phyloP scores from a whole-genome alignment of 169 alveolate genomes.

The Eimeria zaria region DNA sequence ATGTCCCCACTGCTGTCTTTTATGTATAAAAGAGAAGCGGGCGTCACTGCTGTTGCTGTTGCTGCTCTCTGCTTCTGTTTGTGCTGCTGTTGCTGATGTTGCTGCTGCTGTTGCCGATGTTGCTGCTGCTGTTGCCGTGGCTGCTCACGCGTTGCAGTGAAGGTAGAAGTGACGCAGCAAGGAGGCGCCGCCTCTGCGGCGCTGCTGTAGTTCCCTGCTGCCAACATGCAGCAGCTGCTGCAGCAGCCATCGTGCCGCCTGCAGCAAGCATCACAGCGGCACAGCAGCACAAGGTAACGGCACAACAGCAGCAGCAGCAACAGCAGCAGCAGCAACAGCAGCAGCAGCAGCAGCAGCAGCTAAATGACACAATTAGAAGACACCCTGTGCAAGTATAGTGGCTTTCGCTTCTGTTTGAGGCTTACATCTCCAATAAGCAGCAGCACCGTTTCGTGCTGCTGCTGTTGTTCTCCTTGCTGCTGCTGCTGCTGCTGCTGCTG shows the following conservation, averaged over 20 bases:
- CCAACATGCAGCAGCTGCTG: slow-evolving; percentile 52
- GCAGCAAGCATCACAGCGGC: slow-evolving; percentile 33
- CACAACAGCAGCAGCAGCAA: neutral
- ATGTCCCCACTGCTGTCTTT: neutral
- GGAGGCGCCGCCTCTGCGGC: slow-evolving; percentile 57
- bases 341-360: too few species aligned
- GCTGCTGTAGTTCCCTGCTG: slow-evolving; percentile 35
- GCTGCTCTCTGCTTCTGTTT: neutral
- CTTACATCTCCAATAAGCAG: slow-evolving; percentile 8
- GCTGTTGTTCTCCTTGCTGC: slow-evolving; percentile 41
- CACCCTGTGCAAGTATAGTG: too few species aligned
- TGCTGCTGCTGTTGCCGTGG: slow-evolving; percentile 16
- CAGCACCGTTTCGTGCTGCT: slow-evolving; percentile 31
- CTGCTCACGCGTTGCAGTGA: slow-evolving; percentile 61
- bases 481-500: slow-evolving; percentile 47
- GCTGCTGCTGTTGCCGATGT: too few species aligned
- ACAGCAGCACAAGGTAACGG: neutral
- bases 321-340: slow-evolving; percentile 59
- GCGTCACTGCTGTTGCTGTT: neutral
- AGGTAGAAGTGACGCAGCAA: slow-evolving; percentile 55
- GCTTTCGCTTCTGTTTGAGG: neutral
- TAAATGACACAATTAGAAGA: too few species aligned
- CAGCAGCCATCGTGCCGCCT: slow-evolving; percentile 12
- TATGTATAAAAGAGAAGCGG: neutral
- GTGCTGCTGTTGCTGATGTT: neutral